Evolutionary conservation across 2,329 filamentous ascomycete species (phyloP).

Genomic region (Sordariomycetes sp.): DNA sequence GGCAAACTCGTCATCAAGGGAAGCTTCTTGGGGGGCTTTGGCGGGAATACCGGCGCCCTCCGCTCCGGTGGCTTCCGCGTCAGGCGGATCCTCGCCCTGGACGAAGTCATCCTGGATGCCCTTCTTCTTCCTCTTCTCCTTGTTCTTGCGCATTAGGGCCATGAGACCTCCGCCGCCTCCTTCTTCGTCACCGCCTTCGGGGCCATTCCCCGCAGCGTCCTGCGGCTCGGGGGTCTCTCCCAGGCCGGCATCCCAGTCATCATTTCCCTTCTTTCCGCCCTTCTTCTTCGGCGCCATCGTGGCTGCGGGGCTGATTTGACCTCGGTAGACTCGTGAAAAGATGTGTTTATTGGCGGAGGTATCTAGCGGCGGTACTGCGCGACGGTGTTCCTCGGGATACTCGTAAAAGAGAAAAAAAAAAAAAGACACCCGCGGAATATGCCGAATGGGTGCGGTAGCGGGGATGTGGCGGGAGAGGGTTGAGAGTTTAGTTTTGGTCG

Average conservation of each 20-base stretch:
- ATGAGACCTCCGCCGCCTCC: conserved; percentile 54
- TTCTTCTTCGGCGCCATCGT: conserved; percentile 93
- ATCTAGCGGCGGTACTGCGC: neutral
- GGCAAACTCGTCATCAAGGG: conserved; percentile 74
- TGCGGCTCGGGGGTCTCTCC: conserved; percentile 44
- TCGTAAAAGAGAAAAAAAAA: neutral
- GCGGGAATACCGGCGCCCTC: neutral
- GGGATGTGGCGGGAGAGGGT: neutral
- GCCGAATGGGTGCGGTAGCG: neutral
- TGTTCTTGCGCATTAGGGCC: conserved; percentile 69
- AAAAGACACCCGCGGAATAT: neutral
- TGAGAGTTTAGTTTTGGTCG: neutral
- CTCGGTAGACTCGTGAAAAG: neutral
- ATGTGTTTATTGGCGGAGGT: neutral
- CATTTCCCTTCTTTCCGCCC: conserved; percentile 65
- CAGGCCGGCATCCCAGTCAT: conserved; percentile 91
- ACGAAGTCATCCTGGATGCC: conserved; percentile 58
- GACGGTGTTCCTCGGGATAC: neutral
- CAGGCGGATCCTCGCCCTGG: conserved; percentile 45
- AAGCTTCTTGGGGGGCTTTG: conserved; percentile 72
- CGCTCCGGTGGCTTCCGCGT: conserved; percentile 25
- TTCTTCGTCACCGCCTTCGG: conserved; percentile 37
- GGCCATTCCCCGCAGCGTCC: conserved; percentile 28
- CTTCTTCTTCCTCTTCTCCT: conserved; percentile 85
- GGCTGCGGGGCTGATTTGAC: conserved; percentile 6